A percentile compares a stretch with the other conserved stretches of the same genome.
phyloP scores from a whole-genome alignment of 805 yeast species.

The Candida sanyiensis region DNA sequence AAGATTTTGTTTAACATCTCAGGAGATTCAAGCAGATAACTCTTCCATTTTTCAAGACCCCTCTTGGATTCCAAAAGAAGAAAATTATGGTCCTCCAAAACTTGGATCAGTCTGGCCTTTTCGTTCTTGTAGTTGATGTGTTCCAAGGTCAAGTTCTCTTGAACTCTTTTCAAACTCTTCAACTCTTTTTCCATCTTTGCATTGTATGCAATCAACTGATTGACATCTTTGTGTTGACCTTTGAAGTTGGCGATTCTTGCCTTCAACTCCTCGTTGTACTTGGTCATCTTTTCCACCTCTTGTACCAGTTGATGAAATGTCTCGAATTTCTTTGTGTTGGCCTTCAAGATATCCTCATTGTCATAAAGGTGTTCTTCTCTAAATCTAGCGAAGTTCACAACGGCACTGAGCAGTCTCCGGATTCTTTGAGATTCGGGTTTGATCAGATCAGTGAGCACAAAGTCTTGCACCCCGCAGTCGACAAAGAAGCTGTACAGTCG shows the following conservation, averaged over 20 bases:
- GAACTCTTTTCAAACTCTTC: constrained; percentile 51
- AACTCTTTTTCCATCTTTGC: constrained; percentile 55
- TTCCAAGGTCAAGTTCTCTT: constrained; percentile 55
- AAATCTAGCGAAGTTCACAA: constrained; percentile 79
- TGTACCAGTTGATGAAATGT: constrained; percentile 39
- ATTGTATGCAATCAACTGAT: constrained; percentile 45
- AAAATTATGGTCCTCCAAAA: constrained; percentile 56
- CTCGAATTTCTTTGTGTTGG: constrained; percentile 45
- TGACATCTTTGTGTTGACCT: constrained; percentile 21
- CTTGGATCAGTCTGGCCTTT: constrained; percentile 51
- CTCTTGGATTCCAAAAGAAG: constrained; percentile 50
- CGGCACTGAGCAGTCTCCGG: constrained; percentile 67
- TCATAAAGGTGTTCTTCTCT: constrained; percentile 71
- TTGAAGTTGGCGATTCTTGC: constrained; percentile 16
- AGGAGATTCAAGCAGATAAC: constrained; percentile 57
- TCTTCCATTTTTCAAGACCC: constrained; percentile 53
- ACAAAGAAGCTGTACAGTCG: constrained; percentile 57
- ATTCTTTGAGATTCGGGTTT: constrained; percentile 71
- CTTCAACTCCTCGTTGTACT: constrained; percentile 24
- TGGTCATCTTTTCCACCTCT: constrained; percentile 33
- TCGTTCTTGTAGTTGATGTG: constrained; percentile 59
- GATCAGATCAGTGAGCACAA: constrained; percentile 64
- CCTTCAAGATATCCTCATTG: constrained; percentile 54
- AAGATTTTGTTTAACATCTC: constrained; percentile 48
- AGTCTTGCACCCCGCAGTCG: constrained; percentile 74